These are phyloP conservation scores for Leishmania lainsoni DNA, from an alignment of 208 protist genomes.

Conservation along the genomic window DNA sequence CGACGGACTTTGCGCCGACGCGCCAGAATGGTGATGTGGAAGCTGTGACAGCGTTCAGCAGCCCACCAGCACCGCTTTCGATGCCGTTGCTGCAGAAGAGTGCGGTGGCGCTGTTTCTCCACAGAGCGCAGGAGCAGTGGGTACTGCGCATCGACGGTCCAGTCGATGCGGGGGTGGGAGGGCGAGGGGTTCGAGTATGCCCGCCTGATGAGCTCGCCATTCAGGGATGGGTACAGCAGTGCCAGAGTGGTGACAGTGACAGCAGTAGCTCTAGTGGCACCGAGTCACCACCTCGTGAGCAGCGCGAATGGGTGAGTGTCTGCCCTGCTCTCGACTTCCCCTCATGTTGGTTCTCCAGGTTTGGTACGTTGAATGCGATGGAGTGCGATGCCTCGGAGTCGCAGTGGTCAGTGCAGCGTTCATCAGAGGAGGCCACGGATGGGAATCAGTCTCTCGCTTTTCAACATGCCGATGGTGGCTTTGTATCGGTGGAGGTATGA, in stretches of 20 bases:
- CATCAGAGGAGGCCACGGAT: background rate
- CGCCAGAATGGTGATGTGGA: background rate
- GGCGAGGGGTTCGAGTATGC: background rate
- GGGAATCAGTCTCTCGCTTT: background rate
- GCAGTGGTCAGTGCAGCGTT: background rate
- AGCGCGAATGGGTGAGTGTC: slow-evolving; percentile 13
- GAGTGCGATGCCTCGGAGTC: background rate
- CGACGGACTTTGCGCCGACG: background rate
- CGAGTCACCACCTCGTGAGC: background rate
- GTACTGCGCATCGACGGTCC: background rate
- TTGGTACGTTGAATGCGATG: slow-evolving; percentile 7
- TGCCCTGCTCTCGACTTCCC: slow-evolving; percentile 13
- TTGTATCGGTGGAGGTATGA: background rate
- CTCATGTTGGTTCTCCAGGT: slow-evolving; percentile 1
- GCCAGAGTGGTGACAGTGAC: background rate
- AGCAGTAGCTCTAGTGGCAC: background rate
- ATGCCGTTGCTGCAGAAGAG: background rate
- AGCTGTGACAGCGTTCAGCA: background rate
- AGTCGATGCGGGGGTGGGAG: background rate
- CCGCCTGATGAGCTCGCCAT: background rate
- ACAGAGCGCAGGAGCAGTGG: background rate
- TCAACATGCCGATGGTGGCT: background rate
- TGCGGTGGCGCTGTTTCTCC: background rate
- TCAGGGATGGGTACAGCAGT: background rate
- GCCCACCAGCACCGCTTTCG: background rate